Evolutionary conservation across 2,329 filamentous ascomycete genomes (phyloP), one percentile per base, ranked within the genome.

Genomic region (Fusarium mangiferae): DNA sequence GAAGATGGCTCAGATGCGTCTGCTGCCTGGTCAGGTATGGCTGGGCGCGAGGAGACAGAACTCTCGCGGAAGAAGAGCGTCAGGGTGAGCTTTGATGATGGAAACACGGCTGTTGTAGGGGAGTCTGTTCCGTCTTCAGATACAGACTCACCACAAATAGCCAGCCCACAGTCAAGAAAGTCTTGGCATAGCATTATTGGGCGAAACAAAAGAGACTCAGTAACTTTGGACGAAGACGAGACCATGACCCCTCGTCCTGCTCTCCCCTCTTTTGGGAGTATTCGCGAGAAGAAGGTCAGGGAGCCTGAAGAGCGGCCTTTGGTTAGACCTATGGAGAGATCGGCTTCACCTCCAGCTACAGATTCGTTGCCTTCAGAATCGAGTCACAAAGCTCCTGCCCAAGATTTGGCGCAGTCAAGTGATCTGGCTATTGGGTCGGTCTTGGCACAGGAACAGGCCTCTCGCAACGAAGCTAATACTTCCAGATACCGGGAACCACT

Each of bases 71-170:
- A 90, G 82, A 94, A 92, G 81, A 88, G 87, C 44, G 89, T 89
- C 3, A 87, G 93, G 30, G 93, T 95, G 52, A 98, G 94, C 82
- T 98, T 95, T 78, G 92, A 94, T 72, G 92, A 94, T 56, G 87
- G 88, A 39, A 86, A 83, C n/a, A 88, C 86, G 14, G 83, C 88
- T 15, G 83, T 90, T 5, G 85, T 90, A 28, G 88, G 87, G 12
- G 85, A 90, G 58, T 81, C 86, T 15, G 82, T 82, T 13, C 77
- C 81, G 15, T 73, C 80, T 8, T 76, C 81, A 5, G 81, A 84
- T 49, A 74, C 80, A 3, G 85, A 85, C 13, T 84, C 85, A 2
- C 81, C 85, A 8, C 68, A 83, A 26, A 59, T 82, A 5, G 70
- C 82, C 80, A 76, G 75, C 60, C 62, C 78, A 45, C 69, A 88